Base-by-base conservation (phyloP, 208 protist species). In the Hexamita inflata region DNA sequence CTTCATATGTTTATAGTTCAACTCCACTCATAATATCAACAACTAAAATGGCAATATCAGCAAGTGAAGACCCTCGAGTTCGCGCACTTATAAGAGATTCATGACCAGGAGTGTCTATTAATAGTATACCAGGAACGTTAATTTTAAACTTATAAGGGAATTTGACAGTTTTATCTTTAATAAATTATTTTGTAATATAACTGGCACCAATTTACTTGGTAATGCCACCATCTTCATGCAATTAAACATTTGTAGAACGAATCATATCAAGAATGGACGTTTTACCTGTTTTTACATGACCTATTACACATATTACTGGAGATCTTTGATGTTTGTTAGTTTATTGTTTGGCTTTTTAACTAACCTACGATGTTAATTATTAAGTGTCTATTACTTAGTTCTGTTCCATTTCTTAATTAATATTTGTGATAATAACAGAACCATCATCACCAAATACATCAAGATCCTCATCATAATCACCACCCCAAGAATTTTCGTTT, bases 131-230 rank as follows among this genome's bases (percentile, higher is more conserved):
- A n/a, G n/a, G n/a, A 38, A 92, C 67, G 4, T 85, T 64, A 78
- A 91, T 77, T 59, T 90, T 65, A 58, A 87, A 1, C 1, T 7
- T 49, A 59, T 76, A 45, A 77, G 91, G 90, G 45, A 96, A 78
- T 45, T 88, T 81, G 38, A 41, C 62, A 28, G 92, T 95, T 66
- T 90, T 89, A 42, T 88, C 80, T 57, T 91, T 77, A 35, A 99
- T 86, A 0, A 87, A 83, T 65, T 95, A 89, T 0, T 88, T 84
- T 1, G 96, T 95, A 77, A 99, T 94, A 86, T 95, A 99, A 13
- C 94, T 96, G 26, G 95, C 94, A 79, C 96, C 96, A 76, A 99
- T 98, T 87, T 99, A 95, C 88, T 99, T 95, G 7, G 96, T 99
- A 80, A 99, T 99, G 81, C 96, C 96, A 75, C 96, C 95, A 0